Evolutionary conservation across 257 asterid species (phyloP).

Genomic region (Solanum appendiculatum): DNA sequence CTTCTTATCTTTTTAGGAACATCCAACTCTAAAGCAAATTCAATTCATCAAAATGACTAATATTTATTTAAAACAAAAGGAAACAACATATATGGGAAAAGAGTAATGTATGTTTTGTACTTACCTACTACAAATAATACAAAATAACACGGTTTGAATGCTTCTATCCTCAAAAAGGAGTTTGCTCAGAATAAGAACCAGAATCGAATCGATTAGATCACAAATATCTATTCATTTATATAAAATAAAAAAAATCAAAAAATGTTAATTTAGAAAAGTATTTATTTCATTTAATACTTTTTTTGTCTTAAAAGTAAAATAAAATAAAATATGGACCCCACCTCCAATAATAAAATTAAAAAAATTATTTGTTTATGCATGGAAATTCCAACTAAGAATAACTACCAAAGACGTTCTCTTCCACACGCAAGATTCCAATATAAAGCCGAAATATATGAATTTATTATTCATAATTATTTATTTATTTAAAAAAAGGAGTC

Average conservation of each 20-base stretch:
- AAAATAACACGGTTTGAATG: neutral
- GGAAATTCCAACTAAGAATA: neutral
- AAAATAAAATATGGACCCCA: neutral
- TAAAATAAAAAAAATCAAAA: too few species aligned
- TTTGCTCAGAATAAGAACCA: neutral
- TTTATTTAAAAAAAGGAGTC: neutral
- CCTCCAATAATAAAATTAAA: neutral
- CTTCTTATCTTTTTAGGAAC: neutral
- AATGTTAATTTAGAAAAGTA: neutral
- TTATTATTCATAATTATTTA: neutral
- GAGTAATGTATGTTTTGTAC: neutral
- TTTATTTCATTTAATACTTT: neutral
- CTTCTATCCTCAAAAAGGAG: neutral
- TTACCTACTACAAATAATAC: neutral
- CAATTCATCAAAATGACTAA: neutral
- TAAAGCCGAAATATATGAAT: neutral
- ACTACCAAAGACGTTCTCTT: conserved; percentile 1
- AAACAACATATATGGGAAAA: neutral
- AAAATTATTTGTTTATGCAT: neutral
- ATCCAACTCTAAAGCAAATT: neutral
- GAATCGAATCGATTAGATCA: neutral
- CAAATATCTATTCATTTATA: neutral
- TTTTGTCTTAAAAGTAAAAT: neutral
- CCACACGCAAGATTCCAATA: conserved; percentile 3
- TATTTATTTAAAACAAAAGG: neutral